Percentiles rank a stretch among this genome's conserved stretches.
Conservation (phyloP, 306 rosid species). For the Urtica urens region DNA sequence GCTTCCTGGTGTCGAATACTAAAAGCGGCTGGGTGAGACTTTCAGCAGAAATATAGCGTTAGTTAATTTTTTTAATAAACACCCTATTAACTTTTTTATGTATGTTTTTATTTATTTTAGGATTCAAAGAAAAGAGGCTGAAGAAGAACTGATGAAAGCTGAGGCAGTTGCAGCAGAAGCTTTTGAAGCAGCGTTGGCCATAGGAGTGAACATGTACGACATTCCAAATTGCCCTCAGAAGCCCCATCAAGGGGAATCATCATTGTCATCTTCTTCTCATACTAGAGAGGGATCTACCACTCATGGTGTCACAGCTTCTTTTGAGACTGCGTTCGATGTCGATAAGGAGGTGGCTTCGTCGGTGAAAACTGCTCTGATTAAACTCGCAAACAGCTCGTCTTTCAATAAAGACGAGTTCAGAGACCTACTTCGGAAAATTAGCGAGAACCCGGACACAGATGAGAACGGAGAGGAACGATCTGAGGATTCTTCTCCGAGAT, state of each 20-base stretch:
- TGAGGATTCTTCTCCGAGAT: constrained; percentile 46
- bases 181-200: constrained; percentile 66
- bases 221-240: constrained; percentile 63
- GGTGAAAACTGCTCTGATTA: constrained; percentile 62
- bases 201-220: constrained; percentile 82
- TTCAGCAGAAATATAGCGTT: not conserved
- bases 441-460: constrained; percentile 64
- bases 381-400: constrained; percentile 64
- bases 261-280: constrained; percentile 42
- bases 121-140: constrained; percentile 74
- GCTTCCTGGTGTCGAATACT: constrained; percentile 96
- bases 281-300: constrained; percentile 37
- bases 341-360: constrained; percentile 89
- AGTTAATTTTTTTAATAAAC: not conserved
- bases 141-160: constrained; percentile 43
- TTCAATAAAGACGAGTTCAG: constrained; percentile 57
- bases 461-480: constrained; percentile 28
- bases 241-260: constrained; percentile 51
- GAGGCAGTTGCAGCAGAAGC: constrained; percentile 64
- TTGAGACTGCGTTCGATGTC: constrained; percentile 88
- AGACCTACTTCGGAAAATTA: constrained; percentile 62
- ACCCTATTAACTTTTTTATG: not conserved
- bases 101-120: constrained; percentile 34
- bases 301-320: constrained; percentile 69
- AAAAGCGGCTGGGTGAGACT: constrained; percentile 60